A percentile compares a stretch with the other conserved stretches of the same genome.
phyloP scores from a whole-genome alignment of 805 yeast species.

The Metschnikowia colocasiae region DNA sequence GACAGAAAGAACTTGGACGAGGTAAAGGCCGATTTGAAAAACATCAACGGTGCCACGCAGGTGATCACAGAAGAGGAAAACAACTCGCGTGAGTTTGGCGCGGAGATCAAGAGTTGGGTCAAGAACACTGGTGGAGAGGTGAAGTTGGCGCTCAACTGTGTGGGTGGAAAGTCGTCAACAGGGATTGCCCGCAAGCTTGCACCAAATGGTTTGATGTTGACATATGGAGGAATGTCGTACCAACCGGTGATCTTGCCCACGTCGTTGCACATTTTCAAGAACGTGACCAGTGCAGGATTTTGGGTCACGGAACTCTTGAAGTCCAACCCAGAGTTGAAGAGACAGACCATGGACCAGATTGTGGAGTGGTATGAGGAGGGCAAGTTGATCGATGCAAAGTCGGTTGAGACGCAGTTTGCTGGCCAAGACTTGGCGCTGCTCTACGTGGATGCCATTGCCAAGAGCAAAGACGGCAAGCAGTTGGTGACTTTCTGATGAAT shows the following conservation, averaged over 20 bases:
- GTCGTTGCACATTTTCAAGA: constrained; percentile 83
- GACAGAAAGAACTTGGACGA: constrained; percentile 76
- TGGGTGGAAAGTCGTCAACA: constrained; percentile 85
- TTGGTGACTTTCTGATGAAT: constrained; percentile 24
- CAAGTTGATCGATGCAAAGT: constrained; percentile 36
- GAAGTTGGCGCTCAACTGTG: constrained; percentile 83
- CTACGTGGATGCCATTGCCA: constrained; percentile 29
- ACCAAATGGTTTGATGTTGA: constrained; percentile 69
- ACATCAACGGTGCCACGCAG: constrained; percentile 71
- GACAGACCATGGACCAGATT: constrained; percentile 33
- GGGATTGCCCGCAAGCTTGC: constrained; percentile 80
- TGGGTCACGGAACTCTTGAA: constrained; percentile 72
- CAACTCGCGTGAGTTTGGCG: constrained; percentile 61
- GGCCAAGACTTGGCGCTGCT: constrained; percentile 26
- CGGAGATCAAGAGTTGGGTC: constrained; percentile 53
- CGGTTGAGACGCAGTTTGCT: constrained; percentile 25
- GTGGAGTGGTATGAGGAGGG: constrained; percentile 43
- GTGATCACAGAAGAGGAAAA: constrained; percentile 90
- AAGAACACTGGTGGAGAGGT: constrained; percentile 49
- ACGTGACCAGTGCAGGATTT: constrained; percentile 80
- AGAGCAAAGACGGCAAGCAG: constrained; percentile 39
- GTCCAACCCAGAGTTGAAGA: constrained; percentile 33
- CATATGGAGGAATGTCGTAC: constrained; percentile 97
- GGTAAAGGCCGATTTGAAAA: constrained; percentile 47
- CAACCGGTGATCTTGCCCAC: constrained; percentile 94